Evolutionary conservation across 306 rosid species (phyloP).

Genomic region (Vigna trinervia): DNA sequence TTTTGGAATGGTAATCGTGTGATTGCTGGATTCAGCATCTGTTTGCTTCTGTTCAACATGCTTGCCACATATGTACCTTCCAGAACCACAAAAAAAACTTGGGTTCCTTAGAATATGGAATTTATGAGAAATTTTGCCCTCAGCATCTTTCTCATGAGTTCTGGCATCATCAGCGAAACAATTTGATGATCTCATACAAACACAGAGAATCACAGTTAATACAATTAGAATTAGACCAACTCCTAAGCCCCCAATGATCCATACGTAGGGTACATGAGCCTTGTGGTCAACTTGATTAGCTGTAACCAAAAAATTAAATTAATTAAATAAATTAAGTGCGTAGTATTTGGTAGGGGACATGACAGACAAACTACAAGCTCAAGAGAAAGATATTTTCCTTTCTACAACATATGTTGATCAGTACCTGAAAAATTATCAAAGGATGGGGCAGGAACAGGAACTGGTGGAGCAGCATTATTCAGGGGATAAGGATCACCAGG

Average conservation of each 20-base stretch:
- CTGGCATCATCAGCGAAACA: constrained; percentile 60
- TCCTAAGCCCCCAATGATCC: constrained; percentile 91
- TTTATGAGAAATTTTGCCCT: constrained; percentile 64
- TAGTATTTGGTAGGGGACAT: not conserved
- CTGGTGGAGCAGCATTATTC: constrained; percentile 59
- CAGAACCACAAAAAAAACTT: constrained; percentile 89
- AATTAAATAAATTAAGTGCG: constrained; percentile 24
- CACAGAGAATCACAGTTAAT: constrained; percentile 58
- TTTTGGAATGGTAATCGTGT: constrained; percentile 69
- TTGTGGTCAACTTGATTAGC: constrained; percentile 63
- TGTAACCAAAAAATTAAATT: constrained; percentile 44
- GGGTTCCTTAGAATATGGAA: constrained; percentile 91
- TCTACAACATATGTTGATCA: constrained; percentile 25
- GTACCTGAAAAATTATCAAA: constrained; percentile 63
- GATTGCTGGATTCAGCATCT: constrained; percentile 66
- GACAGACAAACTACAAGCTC: not conserved
- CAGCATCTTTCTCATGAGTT: constrained; percentile 66
- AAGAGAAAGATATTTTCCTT: constrained; percentile 10
- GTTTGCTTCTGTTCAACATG: constrained; percentile 72
- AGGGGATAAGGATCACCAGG: constrained; percentile 93
- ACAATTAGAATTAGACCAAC: constrained; percentile 67
- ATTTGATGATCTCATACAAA: constrained; percentile 64
- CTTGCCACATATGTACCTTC: constrained; percentile 77
- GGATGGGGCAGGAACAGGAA: constrained; percentile 67
- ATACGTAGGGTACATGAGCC: constrained; percentile 74